Conservation (phyloP, 257 asterid species). For the Scutellaria barbata region DNA sequence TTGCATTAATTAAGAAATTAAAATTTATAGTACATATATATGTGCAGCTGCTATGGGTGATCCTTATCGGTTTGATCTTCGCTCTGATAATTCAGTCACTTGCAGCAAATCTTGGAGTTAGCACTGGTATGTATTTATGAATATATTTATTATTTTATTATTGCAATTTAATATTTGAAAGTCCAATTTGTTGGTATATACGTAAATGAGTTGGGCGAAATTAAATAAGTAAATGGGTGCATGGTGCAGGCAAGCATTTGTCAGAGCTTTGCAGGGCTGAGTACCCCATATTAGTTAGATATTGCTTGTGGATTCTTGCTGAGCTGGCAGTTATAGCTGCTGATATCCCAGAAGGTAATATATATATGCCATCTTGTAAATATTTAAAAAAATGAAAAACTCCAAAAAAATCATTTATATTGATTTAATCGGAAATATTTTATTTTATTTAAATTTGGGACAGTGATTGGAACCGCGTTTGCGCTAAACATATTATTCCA, state of each 20-base stretch:
- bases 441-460: background rate
- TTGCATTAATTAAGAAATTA: background rate
- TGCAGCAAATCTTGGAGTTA: conserved; percentile 94
- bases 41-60: conserved; percentile 82
- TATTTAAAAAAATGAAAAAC: too few relatives aligned
- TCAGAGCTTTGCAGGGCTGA: conserved; percentile 82
- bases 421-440: too few relatives aligned
- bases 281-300: conserved; percentile 66
- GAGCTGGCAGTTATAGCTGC: conserved; percentile 94
- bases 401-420: too few relatives aligned
- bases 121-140: conserved; percentile 60
- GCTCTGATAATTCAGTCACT: conserved; percentile 91
- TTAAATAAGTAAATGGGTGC: background rate
- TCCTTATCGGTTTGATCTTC: conserved; percentile 83
- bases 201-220: background rate
- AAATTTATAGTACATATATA: background rate
- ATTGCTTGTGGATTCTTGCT: conserved; percentile 82
- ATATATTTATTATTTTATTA: background rate
- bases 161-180: conserved; percentile 17
- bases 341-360: conserved; percentile 89
- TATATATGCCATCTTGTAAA: background rate
- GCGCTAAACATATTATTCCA: conserved; percentile 79
- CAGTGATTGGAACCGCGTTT: conserved; percentile 97
- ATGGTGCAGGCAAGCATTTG: conserved; percentile 69
- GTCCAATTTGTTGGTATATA: background rate